Conservation (phyloP, 169 alveolate species). For the Neospora caninum region DNA sequence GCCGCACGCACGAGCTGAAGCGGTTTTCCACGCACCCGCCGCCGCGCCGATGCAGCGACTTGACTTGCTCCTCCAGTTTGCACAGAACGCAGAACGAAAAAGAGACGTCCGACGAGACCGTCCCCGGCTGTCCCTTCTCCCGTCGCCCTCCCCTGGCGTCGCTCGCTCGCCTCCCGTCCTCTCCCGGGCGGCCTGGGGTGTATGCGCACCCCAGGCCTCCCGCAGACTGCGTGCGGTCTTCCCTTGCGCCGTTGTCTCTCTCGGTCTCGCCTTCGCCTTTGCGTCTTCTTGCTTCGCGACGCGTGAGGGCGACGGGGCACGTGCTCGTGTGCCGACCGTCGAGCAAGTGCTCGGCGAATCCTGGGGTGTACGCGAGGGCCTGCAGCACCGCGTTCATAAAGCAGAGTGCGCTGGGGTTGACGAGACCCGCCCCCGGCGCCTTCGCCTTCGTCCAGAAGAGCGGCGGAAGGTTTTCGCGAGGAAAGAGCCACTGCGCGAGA, state of each 20-base stretch:
- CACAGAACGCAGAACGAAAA: slow-evolving; percentile 71
- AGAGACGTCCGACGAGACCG: neutral
- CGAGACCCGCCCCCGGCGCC: slow-evolving; percentile 52
- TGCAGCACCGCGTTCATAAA: slow-evolving; percentile 62
- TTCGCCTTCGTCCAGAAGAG: slow-evolving; percentile 17
- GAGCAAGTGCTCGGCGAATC: slow-evolving; percentile 51
- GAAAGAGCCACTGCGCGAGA: neutral
- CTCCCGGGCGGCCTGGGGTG: slow-evolving; percentile 4
- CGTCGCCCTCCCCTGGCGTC: slow-evolving; percentile 16
- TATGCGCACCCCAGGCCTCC: neutral
- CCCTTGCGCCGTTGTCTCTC: neutral
- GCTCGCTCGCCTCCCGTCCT: too few relatives aligned
- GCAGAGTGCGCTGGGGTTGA: slow-evolving; percentile 60
- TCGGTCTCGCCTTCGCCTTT: neutral
- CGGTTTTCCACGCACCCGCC: slow-evolving; percentile 57
- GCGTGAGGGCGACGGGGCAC: slow-evolving; percentile 36
- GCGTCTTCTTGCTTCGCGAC: neutral
- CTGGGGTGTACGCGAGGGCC: slow-evolving; percentile 66
- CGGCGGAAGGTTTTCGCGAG: neutral
- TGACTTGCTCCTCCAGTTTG: slow-evolving; percentile 76
- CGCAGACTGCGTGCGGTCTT: neutral
- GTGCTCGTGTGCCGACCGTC: slow-evolving; percentile 49
- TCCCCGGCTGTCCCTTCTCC: neutral
- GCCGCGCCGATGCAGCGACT: slow-evolving; percentile 50
- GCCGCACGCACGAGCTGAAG: slow-evolving; percentile 68